phyloP scores from a whole-genome alignment of 164 flowering plant species.

The Piper longum region DNA sequence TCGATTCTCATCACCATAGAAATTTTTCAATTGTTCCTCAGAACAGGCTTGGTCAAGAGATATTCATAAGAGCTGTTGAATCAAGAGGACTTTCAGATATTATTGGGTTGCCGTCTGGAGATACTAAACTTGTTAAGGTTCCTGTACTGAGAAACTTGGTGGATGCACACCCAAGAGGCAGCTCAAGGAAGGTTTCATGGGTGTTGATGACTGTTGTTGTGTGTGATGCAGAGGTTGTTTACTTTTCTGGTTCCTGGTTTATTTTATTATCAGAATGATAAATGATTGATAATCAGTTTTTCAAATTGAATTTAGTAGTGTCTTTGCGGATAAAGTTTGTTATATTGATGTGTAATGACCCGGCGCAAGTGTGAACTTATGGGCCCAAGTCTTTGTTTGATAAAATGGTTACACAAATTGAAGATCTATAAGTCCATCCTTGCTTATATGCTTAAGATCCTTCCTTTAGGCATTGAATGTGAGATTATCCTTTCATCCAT shows the following conservation, averaged over 20 bases:
- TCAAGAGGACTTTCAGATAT: conserved; percentile 35
- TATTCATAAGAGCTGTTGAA: conserved; percentile 62
- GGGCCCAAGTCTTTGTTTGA: too few relatives aligned
- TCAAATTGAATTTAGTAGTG: too few relatives aligned
- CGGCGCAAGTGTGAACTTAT: background rate
- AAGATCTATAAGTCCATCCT: too few relatives aligned
- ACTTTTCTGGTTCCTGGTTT: background rate
- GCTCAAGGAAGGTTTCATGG: conserved; percentile 21
- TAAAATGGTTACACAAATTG: too few relatives aligned
- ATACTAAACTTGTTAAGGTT: conserved; percentile 62
- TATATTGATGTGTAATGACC: background rate
- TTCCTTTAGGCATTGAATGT: too few relatives aligned
- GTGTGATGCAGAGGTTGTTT: conserved; percentile 59
- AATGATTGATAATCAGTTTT: background rate
- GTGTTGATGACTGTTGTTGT: conserved; percentile 56
- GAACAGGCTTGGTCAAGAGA: conserved; percentile 87
- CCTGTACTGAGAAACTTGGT: conserved; percentile 75
- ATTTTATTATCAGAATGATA: background rate
- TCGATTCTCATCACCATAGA: conserved; percentile 47
- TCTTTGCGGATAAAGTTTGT: background rate
- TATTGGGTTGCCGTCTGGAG: conserved; percentile 75
- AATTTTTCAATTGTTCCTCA: conserved; percentile 61
- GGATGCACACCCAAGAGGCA: conserved; percentile 62
- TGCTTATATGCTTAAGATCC: too few relatives aligned
- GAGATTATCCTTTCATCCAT: too few relatives aligned